These are phyloP conservation scores for Penicillium sp. DNA, from an alignment of 2,329 filamentous ascomycete species.

Conservation along the genomic window DNA sequence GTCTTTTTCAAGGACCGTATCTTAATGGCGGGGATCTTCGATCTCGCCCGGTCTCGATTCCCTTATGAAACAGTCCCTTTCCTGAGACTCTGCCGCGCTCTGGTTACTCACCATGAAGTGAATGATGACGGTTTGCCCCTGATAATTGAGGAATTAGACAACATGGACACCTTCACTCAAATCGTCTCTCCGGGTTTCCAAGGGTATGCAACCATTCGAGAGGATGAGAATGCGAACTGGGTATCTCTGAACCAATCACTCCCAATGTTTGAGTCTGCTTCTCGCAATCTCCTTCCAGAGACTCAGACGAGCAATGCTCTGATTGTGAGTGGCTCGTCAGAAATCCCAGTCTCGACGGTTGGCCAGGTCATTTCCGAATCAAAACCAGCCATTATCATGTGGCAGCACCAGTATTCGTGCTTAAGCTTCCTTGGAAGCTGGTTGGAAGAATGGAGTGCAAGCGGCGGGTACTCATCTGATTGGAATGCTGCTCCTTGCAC, in stretches of 20 bases:
- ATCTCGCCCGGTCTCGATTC: constrained; percentile 68
- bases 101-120: constrained; percentile 49
- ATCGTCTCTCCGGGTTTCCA: constrained; percentile 66
- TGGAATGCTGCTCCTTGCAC: constrained; percentile 59
- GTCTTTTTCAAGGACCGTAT: constrained; percentile 54
- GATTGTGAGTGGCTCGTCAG: constrained; percentile 34
- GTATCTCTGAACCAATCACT: constrained; percentile 61
- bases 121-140: constrained; percentile 47
- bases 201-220: constrained; percentile 70
- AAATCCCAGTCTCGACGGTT: constrained; percentile 37
- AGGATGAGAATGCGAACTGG: constrained; percentile 79
- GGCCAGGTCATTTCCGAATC: constrained; percentile 67
- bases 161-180: constrained; percentile 71
- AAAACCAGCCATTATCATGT: constrained; percentile 68
- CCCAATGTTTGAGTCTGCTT: constrained; percentile 40
- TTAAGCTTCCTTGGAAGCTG: constrained; percentile 72
- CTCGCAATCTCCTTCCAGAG: constrained; percentile 22
- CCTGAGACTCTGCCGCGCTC: constrained; percentile 62
- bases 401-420: constrained; percentile 70
- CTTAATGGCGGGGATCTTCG: constrained; percentile 57
- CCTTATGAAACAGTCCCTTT: constrained; percentile 82
- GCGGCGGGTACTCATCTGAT: constrained; percentile 49
- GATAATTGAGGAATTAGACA: constrained; percentile 61
- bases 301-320: constrained; percentile 29
- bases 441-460: constrained; percentile 45